phyloP scores from a whole-genome alignment of 768 basidiomycete genomes.

The Neoboletus brunneissimus region DNA sequence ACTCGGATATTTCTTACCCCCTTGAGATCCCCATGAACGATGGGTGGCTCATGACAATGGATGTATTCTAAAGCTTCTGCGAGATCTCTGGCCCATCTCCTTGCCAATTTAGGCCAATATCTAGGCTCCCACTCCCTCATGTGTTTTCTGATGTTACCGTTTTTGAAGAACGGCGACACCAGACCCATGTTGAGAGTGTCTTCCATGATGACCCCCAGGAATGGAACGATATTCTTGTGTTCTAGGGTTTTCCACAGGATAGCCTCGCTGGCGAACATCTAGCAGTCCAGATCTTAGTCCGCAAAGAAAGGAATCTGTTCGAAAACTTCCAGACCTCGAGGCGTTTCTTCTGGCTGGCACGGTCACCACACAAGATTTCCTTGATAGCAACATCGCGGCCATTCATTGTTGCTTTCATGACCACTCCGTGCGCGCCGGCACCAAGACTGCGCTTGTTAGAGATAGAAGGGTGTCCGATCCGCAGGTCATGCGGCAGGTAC shows the following conservation, averaged over 20 bases:
- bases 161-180: slow-evolving; percentile 23
- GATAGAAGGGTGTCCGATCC: slow-evolving; percentile 6
- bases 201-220: slow-evolving; percentile 19
- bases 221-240: slow-evolving; percentile 29
- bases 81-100: slow-evolving; percentile 12
- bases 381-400: slow-evolving; percentile 27
- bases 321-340: slow-evolving; percentile 12
- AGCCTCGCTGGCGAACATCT: slow-evolving; percentile 28
- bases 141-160: slow-evolving; percentile 17
- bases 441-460: background rate
- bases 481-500: slow-evolving; percentile 21
- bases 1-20: slow-evolving; percentile 22
- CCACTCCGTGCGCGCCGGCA: slow-evolving; percentile 20
- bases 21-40: slow-evolving; percentile 44
- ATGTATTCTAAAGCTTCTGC: slow-evolving; percentile 25
- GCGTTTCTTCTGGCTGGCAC: background rate
- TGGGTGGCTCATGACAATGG: slow-evolving; percentile 23
- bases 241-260: slow-evolving; percentile 26
- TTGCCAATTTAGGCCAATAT: slow-evolving; percentile 8
- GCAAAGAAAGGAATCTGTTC: background rate
- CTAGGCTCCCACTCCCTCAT: background rate
- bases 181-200: slow-evolving; percentile 15
- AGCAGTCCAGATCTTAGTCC: background rate
- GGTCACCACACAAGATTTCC: slow-evolving; percentile 9
- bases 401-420: slow-evolving; percentile 18